Evolutionary conservation across 441 rosid species (phyloP), one percentile per base, ranked within the genome.

Genomic region (Arabidopsis lyrata): DNA sequence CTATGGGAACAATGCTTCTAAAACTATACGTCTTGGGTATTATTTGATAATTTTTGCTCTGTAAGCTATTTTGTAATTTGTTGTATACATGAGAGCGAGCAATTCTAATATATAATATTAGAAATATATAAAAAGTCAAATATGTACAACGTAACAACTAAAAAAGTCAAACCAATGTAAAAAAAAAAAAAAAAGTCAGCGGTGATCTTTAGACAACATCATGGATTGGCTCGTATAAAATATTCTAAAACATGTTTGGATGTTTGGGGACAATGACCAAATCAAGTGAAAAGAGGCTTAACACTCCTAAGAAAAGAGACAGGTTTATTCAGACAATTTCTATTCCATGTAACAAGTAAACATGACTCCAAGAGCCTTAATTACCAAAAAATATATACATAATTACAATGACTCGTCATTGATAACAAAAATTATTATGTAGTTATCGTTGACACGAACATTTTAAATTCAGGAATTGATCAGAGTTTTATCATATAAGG

Each of bases 201-300:
- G 42, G 44, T 8, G 31, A 57, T 66, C 35, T 47, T 57, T 49
- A 35, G 44, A 5, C 15, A 36, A 18, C 63, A 41, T 24, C 50
- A 39, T 15, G n/a, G 50, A 34, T 56, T 15, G n/a, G 50, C 44
- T 56, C 12, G 57, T 36, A 64, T 56, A 42, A 42, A 31, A 31
- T 64, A 56, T 47, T 8, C 10, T 0, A 70, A 42, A 16, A 68
- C 78, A 75, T 75, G 78, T 75, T 5, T 8, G 48, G 57, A 31
- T 34, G 69, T 75, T 68, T 61, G 42, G 29, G 55, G 55, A 42
- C 69, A 75, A 66, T 39, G 47, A 58, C 31, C 27, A 75, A n/a
- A 60, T 50, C 57, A 58, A 61, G 45, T 48, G 44, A 66, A 14
- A 55, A 73, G 49, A 45, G 56, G 39, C 31, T 72, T 35, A 5